Percentiles rank a stretch among this genome's conserved stretches.
phyloP scores from a whole-genome alignment of 1,284 basidiomycete genomes.

The Ustilago hordei region DNA sequence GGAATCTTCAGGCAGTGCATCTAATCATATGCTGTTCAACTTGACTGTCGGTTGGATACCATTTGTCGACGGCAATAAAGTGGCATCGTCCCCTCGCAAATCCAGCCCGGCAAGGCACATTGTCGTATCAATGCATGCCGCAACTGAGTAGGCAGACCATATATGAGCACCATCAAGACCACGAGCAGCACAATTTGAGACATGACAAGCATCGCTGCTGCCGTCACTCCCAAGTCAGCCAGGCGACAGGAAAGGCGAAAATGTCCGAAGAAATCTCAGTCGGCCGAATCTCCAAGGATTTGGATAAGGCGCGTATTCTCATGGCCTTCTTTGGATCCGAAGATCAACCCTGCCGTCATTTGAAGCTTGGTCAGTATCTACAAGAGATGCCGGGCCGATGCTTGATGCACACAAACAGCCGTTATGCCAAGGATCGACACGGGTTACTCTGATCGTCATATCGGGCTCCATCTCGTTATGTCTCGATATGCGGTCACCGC shows the following conservation, averaged over 20 bases:
- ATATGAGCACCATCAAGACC: background rate
- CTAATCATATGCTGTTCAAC: background rate
- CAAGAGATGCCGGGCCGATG: background rate
- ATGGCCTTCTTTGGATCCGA: background rate
- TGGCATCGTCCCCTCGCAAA: background rate
- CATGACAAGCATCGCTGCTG: background rate
- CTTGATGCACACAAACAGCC: background rate
- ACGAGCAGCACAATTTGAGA: constrained; percentile 1
- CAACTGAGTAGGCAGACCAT: background rate
- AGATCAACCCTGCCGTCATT: background rate
- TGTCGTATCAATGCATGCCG: background rate
- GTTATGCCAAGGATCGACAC: constrained; percentile 2
- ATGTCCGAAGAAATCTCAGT: background rate
- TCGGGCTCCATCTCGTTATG: background rate
- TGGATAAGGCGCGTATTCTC: background rate
- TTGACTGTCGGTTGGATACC: background rate
- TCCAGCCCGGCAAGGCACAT: constrained; percentile 5
- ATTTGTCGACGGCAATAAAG: background rate
- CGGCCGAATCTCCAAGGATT: background rate
- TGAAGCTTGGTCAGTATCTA: background rate
- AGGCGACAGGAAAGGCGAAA: background rate
- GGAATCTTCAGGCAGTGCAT: background rate
- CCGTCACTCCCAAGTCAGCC: background rate
- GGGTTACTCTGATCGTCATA: background rate
- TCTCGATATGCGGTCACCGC: background rate